Conservation (phyloP, 2,329 filamentous ascomycete genomes). For the Penicillium griseofulvum region DNA sequence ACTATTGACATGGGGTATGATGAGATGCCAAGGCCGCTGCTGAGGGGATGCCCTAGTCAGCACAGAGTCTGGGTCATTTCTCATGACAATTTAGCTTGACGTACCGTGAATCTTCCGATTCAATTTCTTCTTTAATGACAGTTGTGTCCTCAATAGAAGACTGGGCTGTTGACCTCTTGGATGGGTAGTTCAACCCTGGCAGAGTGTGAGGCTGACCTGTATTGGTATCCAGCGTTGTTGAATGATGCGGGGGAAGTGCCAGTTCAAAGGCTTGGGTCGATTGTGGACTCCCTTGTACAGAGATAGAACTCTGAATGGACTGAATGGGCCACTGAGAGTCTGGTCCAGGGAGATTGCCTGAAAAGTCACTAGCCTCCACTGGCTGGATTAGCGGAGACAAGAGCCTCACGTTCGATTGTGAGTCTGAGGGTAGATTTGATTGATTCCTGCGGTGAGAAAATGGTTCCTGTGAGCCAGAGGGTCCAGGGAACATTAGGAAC, state of each 20-base stretch:
- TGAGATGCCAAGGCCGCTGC: constrained; percentile 18
- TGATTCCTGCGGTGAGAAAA: constrained; percentile 16
- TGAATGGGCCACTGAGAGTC: constrained; percentile 14
- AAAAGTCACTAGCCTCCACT: constrained; percentile 16
- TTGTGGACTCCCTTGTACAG: constrained; percentile 2
- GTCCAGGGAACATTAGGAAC: constrained; percentile 18
- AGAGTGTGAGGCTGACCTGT: constrained; percentile 8
- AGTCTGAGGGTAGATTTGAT: constrained; percentile 8
- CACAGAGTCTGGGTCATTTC: neutral
- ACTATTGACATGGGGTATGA: constrained; percentile 23
- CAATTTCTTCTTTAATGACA: constrained; percentile 7
- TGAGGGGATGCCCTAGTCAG: constrained; percentile 5
- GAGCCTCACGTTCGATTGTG: constrained; percentile 1
- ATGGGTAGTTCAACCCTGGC: constrained; percentile 5
- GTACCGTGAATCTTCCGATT: constrained; percentile 11
- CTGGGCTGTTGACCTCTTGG: constrained; percentile 5
- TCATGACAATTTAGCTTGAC: neutral
- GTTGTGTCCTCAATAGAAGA: constrained; percentile 5
- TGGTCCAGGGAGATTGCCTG: constrained; percentile 9
- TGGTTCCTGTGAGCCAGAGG: constrained; percentile 20
- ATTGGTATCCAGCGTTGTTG: constrained; percentile 10
- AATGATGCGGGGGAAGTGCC: constrained; percentile 9
- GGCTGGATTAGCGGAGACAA: constrained; percentile 12
- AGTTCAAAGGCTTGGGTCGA: constrained; percentile 2
- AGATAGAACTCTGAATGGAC: constrained; percentile 8